Conservation (phyloP, 192 early-diverging fungal species). For the Pilobolus umbonatus region DNA sequence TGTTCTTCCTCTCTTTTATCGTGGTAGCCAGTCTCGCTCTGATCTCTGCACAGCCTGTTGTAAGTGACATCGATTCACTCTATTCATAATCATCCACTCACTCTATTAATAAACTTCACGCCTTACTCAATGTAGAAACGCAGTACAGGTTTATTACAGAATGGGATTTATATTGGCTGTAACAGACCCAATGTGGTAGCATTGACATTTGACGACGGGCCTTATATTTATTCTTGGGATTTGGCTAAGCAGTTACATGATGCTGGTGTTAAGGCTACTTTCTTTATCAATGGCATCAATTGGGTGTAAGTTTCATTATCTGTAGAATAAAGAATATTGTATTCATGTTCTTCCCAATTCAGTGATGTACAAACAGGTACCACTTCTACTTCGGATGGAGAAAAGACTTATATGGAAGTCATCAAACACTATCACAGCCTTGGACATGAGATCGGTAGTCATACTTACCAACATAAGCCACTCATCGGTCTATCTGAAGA, state of each 20-base stretch:
- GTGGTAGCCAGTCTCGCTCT: no score
- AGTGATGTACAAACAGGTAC: constrained; percentile 14
- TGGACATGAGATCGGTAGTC: constrained; percentile 30
- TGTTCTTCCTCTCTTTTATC: no score
- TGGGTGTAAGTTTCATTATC: constrained; percentile 29
- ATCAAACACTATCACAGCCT: constrained; percentile 11
- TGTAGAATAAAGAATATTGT: neutral
- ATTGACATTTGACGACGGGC: constrained; percentile 59
- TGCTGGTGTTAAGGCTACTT: constrained; percentile 43
- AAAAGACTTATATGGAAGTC: constrained; percentile 19
- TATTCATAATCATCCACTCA: no score
- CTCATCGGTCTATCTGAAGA: constrained; percentile 14
- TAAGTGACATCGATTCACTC: no score
- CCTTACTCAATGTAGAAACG: neutral
- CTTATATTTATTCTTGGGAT: constrained; percentile 21
- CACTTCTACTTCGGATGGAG: constrained; percentile 5
- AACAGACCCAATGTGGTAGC: constrained; percentile 35
- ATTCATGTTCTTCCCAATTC: neutral
- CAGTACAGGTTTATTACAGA: neutral
- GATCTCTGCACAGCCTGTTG: no score
- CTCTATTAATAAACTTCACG: no score
- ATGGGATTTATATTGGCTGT: constrained; percentile 3
- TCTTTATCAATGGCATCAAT: constrained; percentile 66
- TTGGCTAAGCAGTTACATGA: constrained; percentile 19
- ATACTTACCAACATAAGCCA: constrained; percentile 18